Conservation (phyloP, 441 rosid species). For the Erodium trifolium region DNA sequence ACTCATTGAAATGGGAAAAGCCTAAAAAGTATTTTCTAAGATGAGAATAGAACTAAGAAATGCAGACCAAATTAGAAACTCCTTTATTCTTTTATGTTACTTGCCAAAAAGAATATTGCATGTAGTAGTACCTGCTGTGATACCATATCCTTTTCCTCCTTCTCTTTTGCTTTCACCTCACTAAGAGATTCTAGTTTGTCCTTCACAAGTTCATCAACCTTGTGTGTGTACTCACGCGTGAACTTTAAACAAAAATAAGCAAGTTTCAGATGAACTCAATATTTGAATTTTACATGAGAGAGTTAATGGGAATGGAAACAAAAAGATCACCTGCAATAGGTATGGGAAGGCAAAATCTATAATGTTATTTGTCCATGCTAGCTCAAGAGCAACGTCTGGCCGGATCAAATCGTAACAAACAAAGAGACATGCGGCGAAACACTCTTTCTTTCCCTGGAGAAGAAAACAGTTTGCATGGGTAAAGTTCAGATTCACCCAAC, state of each 20-base stretch:
- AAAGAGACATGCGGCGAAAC: constrained; percentile 25
- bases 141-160: constrained; percentile 84
- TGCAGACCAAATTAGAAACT: too few species aligned
- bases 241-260: constrained; percentile 34
- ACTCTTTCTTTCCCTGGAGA: constrained; percentile 25
- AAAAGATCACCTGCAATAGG: constrained; percentile 60
- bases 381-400: constrained; percentile 21
- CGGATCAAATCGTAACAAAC: constrained; percentile 24
- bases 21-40: too few species aligned
- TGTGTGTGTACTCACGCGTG: constrained; percentile 83
- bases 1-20: too few species aligned
- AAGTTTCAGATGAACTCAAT: too few species aligned
- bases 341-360: constrained; percentile 25
- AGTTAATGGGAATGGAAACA: constrained; percentile 2
- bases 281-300: too few species aligned
- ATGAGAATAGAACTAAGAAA: too few species aligned
- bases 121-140: constrained; percentile 37
- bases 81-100: too few species aligned
- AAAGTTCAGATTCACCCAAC: too few species aligned
- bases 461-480: not conserved
- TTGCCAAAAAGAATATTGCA: too few species aligned
- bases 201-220: constrained; percentile 93
- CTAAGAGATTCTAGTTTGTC: constrained; percentile 66
- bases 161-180: constrained; percentile 75
- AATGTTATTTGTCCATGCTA: constrained; percentile 25